Base-by-base conservation (phyloP, 2,329 filamentous ascomycete species). In the Cercospora citrullina region DNA sequence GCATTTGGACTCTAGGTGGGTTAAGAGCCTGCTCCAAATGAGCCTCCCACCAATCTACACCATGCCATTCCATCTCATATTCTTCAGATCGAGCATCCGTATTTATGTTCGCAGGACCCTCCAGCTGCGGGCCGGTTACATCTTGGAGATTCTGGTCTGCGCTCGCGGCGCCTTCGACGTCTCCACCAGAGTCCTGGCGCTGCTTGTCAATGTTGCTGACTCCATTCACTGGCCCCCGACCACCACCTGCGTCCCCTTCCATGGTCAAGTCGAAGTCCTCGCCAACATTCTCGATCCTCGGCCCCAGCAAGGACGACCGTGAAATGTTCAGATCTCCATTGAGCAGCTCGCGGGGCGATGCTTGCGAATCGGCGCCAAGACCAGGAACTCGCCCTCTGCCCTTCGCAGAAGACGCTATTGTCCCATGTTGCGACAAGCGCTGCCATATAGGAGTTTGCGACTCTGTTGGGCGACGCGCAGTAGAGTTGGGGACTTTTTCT, bases 231-330 rank as follows among this genome's bases (percentile, higher is more conserved):
- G 21, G 57, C 14, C 21, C 21, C 31, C 16, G 61, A 59, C 3
- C 16, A 33, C 30, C 53, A 8, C n/a, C 9, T 6, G 26, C 16
- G 33, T 5, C 18, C 10, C 64, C 64, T 21, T 65, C 28, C 64
- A 65, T 61, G 26, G 12, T 30, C 18, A 51, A 14, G 16, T 53
- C 64, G 30, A 65, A 61, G 42, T 65, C 64, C 57, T 65, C 64
- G 28, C 64, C 64, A 33, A 65, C 57, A n/a, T 21, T 23, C 7
- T 26, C 39, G 9, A 65, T 61, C 30, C 64, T 60, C 36, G 64
- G 31, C 30, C 51, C 10, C 18, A 18, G 51, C 33, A 48, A 31
- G n/a, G 45, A 55, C 16, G 61, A 55, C 21, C 23, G 33, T 14
- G 39, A 14, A 18, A 53, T 58, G 21, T n/a, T n/a, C 4, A n/a